Base-by-base conservation (phyloP, 208 protist genomes). In the Novymonas esmeraldas region DNA sequence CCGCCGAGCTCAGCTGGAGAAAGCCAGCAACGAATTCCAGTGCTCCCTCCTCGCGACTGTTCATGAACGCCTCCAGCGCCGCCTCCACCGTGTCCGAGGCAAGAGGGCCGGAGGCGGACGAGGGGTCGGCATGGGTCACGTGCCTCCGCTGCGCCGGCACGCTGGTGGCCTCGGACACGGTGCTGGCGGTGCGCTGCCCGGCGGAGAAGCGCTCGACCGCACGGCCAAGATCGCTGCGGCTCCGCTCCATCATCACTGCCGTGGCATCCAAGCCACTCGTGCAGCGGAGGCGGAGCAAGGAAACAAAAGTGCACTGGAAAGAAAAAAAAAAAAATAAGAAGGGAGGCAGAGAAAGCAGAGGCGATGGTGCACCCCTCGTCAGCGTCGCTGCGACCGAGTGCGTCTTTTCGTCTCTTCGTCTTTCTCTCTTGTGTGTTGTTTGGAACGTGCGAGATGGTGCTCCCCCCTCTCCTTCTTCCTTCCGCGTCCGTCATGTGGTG, bases 41-140 rank as follows among this genome's bases (percentile, higher is more conserved):
- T 0, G 63, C 69, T 13, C 68, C 59, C 29, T 82, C 76, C 45
- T 82, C 65, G 18, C 7, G 61, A 13, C 49, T 63, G 22, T 67
- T 60, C 41, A 78, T 22, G 42, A 82, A 82, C 0, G 66, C 76
- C 34, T 73, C 76, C 29, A 82, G 63, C 11, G 6, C 24, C 6
- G 36, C 38, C 36, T 61, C 11, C 22, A 34, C 24, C 24, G 55
- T 4, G 44, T 61, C 24, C 4, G n/a, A n/a, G n/a, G n/a, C n/a
- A n/a, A n/a, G n/a, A n/a, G n/a, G n/a, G n/a, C n/a, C n/a, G n/a
- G 24, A 1, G 7, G 24, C 5, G n/a, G 38, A 6, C 20, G 38
- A 48, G 5, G 39, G 26, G 29, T 49, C 38, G 7, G 3, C 4
- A 20, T 48, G 55, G n/a, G 18, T 11, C 2, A 42, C 22, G 36